phyloP scores from a whole-genome alignment of 1,284 basidiomycete species.

The Kalmanozyma brasiliensis region DNA sequence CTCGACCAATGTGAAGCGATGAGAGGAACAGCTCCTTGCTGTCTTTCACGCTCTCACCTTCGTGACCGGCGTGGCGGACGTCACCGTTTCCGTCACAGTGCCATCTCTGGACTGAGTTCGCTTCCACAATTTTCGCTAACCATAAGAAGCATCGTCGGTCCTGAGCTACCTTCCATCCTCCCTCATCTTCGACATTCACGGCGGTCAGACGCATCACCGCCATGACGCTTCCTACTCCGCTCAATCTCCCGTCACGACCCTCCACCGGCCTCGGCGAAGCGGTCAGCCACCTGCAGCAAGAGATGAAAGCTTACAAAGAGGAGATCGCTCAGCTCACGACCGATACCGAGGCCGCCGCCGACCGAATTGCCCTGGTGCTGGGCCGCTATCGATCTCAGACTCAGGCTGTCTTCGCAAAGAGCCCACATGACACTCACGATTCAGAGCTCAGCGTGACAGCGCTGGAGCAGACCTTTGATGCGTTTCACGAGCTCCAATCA shows the following conservation, averaged over 20 bases:
- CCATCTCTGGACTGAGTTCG: too few relatives aligned
- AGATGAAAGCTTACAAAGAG: constrained; percentile 1
- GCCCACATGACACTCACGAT: not conserved
- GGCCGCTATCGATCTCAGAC: constrained; percentile 3
- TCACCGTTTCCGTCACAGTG: too few relatives aligned
- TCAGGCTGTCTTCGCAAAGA: not conserved
- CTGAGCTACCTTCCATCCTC: too few relatives aligned
- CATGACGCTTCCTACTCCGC: not conserved
- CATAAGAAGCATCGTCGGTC: too few relatives aligned
- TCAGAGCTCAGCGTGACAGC: constrained; percentile 6
- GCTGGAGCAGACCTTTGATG: not conserved
- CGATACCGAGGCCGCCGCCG: constrained; percentile 12
- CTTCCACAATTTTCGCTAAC: too few relatives aligned
- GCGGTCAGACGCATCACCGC: too few relatives aligned
- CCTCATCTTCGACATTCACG: too few relatives aligned
- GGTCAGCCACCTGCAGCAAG: not conserved
- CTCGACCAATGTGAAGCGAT: too few relatives aligned
- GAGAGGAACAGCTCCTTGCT: too few relatives aligned
- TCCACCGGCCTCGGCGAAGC: constrained; percentile 11
- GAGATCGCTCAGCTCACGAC: constrained; percentile 10
- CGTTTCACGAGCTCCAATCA: too few relatives aligned
- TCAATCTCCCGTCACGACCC: constrained; percentile 7
- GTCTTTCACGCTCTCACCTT: too few relatives aligned
- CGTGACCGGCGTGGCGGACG: too few relatives aligned
- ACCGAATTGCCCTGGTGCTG: constrained; percentile 9